Evolutionary conservation across 2,329 filamentous ascomycete genomes (phyloP).

Genomic region (Westerdykella aurantiaca): DNA sequence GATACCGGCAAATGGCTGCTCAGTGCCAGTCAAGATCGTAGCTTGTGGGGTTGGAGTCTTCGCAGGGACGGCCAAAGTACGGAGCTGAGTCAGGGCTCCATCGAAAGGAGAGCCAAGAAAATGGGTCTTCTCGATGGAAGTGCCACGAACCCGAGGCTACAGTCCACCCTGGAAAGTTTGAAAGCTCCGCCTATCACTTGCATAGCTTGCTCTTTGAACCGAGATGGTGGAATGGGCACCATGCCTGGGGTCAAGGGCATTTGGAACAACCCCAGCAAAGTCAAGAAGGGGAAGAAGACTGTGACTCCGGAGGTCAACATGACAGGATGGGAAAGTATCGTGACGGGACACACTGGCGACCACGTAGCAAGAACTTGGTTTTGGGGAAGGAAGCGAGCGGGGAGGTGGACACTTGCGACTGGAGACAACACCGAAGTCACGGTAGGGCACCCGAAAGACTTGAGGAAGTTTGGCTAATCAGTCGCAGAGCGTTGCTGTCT

Average conservation of each 20-base stretch:
- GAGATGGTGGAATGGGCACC: slow-evolving; percentile 88
- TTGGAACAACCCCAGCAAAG: slow-evolving; percentile 69
- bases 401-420: slow-evolving; percentile 87
- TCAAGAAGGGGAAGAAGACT: slow-evolving; percentile 48
- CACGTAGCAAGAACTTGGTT: slow-evolving; percentile 90
- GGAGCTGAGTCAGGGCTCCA: slow-evolving; percentile 84
- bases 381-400: slow-evolving; percentile 90
- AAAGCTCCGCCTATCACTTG: slow-evolving; percentile 90
- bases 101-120: slow-evolving; percentile 87
- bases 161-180: slow-evolving; percentile 61
- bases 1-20: slow-evolving; percentile 89
- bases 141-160: slow-evolving; percentile 54
- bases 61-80: slow-evolving; percentile 89
- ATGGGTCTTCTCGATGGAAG: slow-evolving; percentile 61
- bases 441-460: slow-evolving; percentile 21
- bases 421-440: slow-evolving; percentile 74
- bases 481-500: slow-evolving; percentile 72
- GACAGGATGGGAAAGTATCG: slow-evolving; percentile 95
- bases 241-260: slow-evolving; percentile 70
- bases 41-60: slow-evolving; percentile 94
- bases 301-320: slow-evolving; percentile 68
- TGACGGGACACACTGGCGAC: slow-evolving; percentile 86
- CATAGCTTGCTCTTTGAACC: slow-evolving; percentile 85
- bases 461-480: slow-evolving; percentile 3
- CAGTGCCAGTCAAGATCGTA: slow-evolving; percentile 82